Percentiles rank a stretch among this genome's conserved stretches.
Evolutionary conservation across 805 yeast genomes (phyloP).

Genomic region (Saturnispora gosingensis): DNA sequence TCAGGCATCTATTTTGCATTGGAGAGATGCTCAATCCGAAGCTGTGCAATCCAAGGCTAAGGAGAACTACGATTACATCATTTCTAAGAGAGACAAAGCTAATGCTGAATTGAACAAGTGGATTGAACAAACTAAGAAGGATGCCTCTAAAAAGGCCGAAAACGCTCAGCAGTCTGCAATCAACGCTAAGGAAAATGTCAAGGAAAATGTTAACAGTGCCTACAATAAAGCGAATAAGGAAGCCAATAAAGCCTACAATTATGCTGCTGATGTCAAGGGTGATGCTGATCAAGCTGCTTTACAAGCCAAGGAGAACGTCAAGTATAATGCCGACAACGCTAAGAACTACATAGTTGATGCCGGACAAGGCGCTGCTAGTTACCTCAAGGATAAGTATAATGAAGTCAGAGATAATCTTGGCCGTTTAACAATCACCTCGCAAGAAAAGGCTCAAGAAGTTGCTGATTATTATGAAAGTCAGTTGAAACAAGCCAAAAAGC

Average conservation of each 20-base stretch:
- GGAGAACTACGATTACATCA: constrained; percentile 16
- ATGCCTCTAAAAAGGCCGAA: not conserved
- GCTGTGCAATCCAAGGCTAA: constrained; percentile 23
- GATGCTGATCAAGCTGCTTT: constrained; percentile 1
- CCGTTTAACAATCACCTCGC: constrained; percentile 14
- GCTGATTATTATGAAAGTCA: not conserved
- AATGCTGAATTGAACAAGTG: constrained; percentile 13
- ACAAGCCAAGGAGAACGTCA: not conserved
- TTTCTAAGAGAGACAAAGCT: constrained; percentile 19
- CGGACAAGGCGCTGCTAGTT: not conserved
- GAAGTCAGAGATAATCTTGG: constrained; percentile 15
- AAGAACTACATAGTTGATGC: not conserved
- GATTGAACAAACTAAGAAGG: constrained; percentile 8
- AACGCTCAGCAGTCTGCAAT: not conserved
- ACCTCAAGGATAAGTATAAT: constrained; percentile 30
- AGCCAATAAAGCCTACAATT: constrained; percentile 1
- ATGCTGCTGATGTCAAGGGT: not conserved
- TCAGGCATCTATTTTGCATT: constrained; percentile 22
- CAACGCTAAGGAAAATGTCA: not conserved
- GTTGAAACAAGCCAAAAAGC: constrained; percentile 18
- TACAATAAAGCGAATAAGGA: not conserved
- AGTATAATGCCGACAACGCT: constrained; percentile 1
- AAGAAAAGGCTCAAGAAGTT: constrained; percentile 11
- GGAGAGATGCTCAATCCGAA: constrained; percentile 24
- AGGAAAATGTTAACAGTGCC: not conserved